Evolutionary conservation across 164 flowering plant species (phyloP).

Genomic region (Chimonanthus salicifolius): DNA sequence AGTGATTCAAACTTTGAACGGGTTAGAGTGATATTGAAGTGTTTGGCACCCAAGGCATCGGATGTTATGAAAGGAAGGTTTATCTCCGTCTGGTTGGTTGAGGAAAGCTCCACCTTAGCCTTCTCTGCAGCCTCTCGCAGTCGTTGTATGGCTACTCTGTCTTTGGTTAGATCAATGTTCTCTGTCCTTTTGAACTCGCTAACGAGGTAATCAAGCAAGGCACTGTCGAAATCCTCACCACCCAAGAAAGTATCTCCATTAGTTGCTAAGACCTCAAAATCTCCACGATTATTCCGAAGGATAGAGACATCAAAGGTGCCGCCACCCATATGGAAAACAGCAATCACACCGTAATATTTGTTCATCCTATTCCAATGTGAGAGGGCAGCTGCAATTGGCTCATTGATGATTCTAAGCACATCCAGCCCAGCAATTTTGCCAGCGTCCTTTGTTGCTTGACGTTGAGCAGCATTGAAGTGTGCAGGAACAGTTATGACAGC

Average conservation of each 20-base stretch:
- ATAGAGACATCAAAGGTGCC: slow-evolving; percentile 43
- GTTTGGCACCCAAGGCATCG: slow-evolving; percentile 35
- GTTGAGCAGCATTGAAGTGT: slow-evolving; percentile 34
- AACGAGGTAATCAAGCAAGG: too few species aligned
- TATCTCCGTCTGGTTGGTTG: too few species aligned
- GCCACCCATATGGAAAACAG: slow-evolving; percentile 39
- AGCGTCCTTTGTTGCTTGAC: slow-evolving; percentile 15
- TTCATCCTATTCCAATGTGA: slow-evolving; percentile 24
- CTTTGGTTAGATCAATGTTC: slow-evolving; percentile 2
- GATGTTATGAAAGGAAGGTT: slow-evolving; percentile 20
- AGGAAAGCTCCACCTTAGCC: slow-evolving; percentile 36
- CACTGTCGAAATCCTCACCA: too few species aligned
- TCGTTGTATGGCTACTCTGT: slow-evolving; percentile 28
- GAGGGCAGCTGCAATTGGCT: slow-evolving; percentile 42
- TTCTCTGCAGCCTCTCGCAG: slow-evolving; percentile 34
- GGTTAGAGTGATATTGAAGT: slow-evolving; percentile 1
- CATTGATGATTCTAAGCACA: slow-evolving; percentile 34
- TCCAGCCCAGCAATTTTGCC: too few species aligned
- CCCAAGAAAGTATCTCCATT: slow-evolving; percentile 29
- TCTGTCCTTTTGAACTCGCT: too few species aligned
- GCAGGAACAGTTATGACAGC: slow-evolving; percentile 39
- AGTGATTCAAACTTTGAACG: slow-evolving; percentile 29
- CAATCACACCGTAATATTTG: slow-evolving; percentile 30
- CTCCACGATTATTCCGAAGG: slow-evolving; percentile 29
- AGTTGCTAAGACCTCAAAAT: slow-evolving; percentile 31